A percentile compares a stretch with the other conserved stretches of the same genome.
phyloP scores from a whole-genome alignment of 768 basidiomycete genomes.

The Lentinus tigrinus region DNA sequence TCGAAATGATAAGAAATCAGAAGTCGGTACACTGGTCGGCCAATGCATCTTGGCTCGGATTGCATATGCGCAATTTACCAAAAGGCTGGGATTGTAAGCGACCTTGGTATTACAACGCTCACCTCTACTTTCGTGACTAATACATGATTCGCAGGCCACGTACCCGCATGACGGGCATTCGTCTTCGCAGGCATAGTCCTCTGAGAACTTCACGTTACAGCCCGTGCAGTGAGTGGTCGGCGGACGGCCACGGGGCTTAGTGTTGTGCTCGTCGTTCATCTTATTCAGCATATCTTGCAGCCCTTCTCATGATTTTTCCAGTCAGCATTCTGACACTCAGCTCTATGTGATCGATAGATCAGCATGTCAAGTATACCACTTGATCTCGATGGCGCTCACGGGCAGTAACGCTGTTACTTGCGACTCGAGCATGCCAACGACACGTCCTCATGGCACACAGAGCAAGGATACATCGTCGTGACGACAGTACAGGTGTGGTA shows the following conservation, averaged over 20 bases:
- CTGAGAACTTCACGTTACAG: constrained; percentile 25
- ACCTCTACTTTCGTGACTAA: constrained; percentile 26
- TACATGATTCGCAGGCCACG: constrained; percentile 33
- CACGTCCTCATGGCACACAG: constrained; percentile 4
- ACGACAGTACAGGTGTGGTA: background rate
- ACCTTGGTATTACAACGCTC: background rate
- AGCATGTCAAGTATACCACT: background rate
- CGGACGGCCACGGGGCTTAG: constrained; percentile 19
- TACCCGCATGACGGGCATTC: constrained; percentile 34
- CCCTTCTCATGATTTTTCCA: constrained; percentile 35
- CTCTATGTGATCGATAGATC: background rate
- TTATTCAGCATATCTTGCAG: constrained; percentile 32
- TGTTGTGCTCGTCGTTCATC: constrained; percentile 20
- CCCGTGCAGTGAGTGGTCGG: constrained; percentile 24
- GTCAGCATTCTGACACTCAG: constrained; percentile 28
- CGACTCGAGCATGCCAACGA: constrained; percentile 12
- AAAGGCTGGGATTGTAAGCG: too few relatives aligned
- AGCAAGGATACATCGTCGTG: constrained; percentile 1
- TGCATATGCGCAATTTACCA: too few relatives aligned
- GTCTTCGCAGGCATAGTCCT: constrained; percentile 22
- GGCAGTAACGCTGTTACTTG: constrained; percentile 19
- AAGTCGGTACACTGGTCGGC: too few relatives aligned
- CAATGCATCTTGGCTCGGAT: too few relatives aligned
- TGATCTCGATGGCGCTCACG: background rate
- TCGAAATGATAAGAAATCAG: background rate